phyloP scores from a whole-genome alignment of 257 asterid genomes.

The Handroanthus guayacan region DNA sequence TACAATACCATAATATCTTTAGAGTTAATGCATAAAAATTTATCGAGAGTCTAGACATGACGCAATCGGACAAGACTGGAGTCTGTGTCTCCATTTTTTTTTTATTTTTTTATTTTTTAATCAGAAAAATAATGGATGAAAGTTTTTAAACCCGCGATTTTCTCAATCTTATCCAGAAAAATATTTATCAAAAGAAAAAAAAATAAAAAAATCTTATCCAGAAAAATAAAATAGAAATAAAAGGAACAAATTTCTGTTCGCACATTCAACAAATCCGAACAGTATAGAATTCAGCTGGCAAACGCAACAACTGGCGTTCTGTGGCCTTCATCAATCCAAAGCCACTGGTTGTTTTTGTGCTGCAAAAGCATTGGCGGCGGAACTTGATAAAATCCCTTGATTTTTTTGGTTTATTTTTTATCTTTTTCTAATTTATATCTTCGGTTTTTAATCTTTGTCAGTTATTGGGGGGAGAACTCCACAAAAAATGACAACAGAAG shows the following conservation, averaged over 20 bases:
- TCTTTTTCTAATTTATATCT: slow-evolving; percentile 14
- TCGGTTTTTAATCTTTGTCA: slow-evolving; percentile 6
- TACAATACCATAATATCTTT: no score
- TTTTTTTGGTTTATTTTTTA: background rate
- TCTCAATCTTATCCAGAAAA: no score
- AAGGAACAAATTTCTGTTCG: background rate
- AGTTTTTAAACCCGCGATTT: no score
- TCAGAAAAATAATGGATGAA: no score
- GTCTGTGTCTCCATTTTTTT: no score
- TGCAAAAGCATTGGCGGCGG: slow-evolving; percentile 30
- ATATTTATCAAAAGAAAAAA: no score
- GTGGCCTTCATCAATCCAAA: slow-evolving; percentile 43
- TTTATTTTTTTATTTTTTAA: no score
- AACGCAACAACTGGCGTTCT: slow-evolving; percentile 41
- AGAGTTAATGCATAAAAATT: no score
- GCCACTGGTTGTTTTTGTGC: slow-evolving; percentile 36
- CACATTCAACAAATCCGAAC: slow-evolving; percentile 23
- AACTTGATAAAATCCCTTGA: background rate
- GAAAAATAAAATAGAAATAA: background rate
- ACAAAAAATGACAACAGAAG: slow-evolving; percentile 26
- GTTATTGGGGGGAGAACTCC: slow-evolving; percentile 29
- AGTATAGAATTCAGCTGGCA: slow-evolving; percentile 31
- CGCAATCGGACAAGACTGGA: no score
- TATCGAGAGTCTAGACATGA: no score
- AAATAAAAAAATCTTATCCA: background rate